Base-by-base conservation (phyloP, 495 filamentous ascomycete genomes). In the Daldinia vernicosa region DNA sequence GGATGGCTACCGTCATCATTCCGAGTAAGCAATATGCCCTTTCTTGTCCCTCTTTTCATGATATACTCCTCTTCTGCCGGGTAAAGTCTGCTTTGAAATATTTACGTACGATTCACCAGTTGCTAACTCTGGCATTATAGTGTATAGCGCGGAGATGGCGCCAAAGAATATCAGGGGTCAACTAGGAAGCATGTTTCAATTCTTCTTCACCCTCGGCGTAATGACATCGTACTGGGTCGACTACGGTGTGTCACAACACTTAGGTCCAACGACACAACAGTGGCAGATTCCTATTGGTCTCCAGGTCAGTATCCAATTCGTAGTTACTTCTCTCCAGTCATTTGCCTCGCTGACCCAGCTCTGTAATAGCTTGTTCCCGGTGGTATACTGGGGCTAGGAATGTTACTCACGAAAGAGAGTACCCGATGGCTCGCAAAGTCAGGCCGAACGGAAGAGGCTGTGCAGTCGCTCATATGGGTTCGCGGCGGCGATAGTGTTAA, bases 141-240 rank as follows among this genome's bases (percentile, higher is more conserved):
- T 85, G 72, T 86, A 81, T 67, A 80, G 75, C 30, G 80, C 83
- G 3, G 84, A 86, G 64, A 86, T 85, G 83, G 77, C 83, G 0
- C 84, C 84, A 17, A 85, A 84, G 67, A 77, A 84, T 52, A 82
- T 86, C 17, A 78, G 84, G 12, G 84, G 83, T 33, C 77, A 78
- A 62, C 63, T 84, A 6, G 83, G 72, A 53, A 80, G 74, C 9
- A 76, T 83, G 27, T 82, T 84, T 28, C 84, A 86, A 65, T 80
- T 79, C 69, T 80, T 86, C 63, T 86, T 83, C 53, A 81, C 82
- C 0, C 67, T 82, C 9, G 83, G 84, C 26, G 82, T 86, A 3
- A 81, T 84, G 78, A 75, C 77, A 24, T 81, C 81, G 39, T 84
- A 84, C 58, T 85, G 83, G 83, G 75, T 85, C 45, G 82, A 84